Evolutionary conservation across 1,284 basidiomycete genomes (phyloP).

Genomic region (Gomphus bonarii): DNA sequence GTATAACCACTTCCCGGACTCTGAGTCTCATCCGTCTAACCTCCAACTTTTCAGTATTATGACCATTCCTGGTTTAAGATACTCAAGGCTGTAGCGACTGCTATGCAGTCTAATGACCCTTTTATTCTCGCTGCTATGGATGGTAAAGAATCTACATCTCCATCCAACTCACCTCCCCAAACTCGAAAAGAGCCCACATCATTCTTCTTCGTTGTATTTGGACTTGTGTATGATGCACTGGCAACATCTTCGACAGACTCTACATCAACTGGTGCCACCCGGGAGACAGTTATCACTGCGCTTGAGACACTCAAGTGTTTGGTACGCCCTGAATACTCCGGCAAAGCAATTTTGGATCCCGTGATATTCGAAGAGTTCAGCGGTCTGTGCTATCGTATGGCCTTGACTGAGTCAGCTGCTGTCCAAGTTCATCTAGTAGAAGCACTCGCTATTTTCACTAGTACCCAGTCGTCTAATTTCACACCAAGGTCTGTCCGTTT

Average conservation of each 20-base stretch:
- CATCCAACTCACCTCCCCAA: constrained; percentile 14
- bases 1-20: constrained; percentile 35
- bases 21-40: constrained; percentile 7
- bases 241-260: constrained; percentile 57
- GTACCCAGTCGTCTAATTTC: constrained; percentile 32
- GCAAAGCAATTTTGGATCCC: constrained; percentile 69
- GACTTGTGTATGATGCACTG: constrained; percentile 86
- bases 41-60: constrained; percentile 59
- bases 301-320: constrained; percentile 74
- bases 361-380: constrained; percentile 86
- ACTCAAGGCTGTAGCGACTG: constrained; percentile 77
- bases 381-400: constrained; percentile 81
- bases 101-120: constrained; percentile 65
- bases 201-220: constrained; percentile 87
- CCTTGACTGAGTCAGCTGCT: constrained; percentile 71
- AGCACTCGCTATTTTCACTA: constrained; percentile 56
- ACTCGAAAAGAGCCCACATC: constrained; percentile 60
- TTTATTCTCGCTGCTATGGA: constrained; percentile 75
- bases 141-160: constrained; percentile 40
- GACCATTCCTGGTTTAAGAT: constrained; percentile 76
- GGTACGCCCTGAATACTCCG: constrained; percentile 71
- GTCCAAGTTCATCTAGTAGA: constrained; percentile 73
- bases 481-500: constrained; percentile 8
- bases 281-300: constrained; percentile 48
- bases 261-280: constrained; percentile 29